Evolutionary conservation across 225 moss, liverwort and hornwort genomes (phyloP), one percentile per base, ranked within the genome.

Genomic region (Sphagnum contortum): DNA sequence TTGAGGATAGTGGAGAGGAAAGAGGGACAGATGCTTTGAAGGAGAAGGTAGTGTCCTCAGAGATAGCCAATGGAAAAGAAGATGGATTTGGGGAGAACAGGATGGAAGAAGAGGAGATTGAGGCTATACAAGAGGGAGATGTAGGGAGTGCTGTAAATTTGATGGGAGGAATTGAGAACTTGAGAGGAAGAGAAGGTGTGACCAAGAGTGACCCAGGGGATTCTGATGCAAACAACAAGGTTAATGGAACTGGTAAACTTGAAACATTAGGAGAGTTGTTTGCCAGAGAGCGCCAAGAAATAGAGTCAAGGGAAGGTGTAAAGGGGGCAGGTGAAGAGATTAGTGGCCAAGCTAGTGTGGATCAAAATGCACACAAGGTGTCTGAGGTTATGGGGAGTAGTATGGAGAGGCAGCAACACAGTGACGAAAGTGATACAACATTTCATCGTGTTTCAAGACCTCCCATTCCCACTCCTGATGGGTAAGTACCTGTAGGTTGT

Each of bases 181-280:
- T 56, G 66, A 58, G 12, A 49, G 44, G 44, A 64, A 52, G 9
- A 3, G 50, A 64, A 66, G 64, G 48, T 66, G 56, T 63, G 66
- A 69, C 47, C 71, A 29, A 4, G 74, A 69, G 65, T 48, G 50
- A 62, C 65, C 61, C 10, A 64, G 71, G 59, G 68, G 48, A 48
- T 68, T 51, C 66, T 51, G 14, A 73, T 73, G 55, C 55, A 46
- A 54, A 50, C 57, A 29, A 69, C 56, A 8, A 51, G 45, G 56
- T 62, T 57, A 81, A 68, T 72, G 78, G 74, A 74, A 67, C 64
- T 2, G 69, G 53, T 49, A 72, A 67, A 72, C 46, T 78, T 60
- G 78, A 76, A 60, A 81, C 81, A 9, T 57, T 85, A 76, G 81
- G 84, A 73, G 84, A 81, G 73, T 62, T 85, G 48, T 69, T 85